phyloP scores from a whole-genome alignment of 225 moss, liverwort and hornwort species.

The Takakia lepidozioides region DNA sequence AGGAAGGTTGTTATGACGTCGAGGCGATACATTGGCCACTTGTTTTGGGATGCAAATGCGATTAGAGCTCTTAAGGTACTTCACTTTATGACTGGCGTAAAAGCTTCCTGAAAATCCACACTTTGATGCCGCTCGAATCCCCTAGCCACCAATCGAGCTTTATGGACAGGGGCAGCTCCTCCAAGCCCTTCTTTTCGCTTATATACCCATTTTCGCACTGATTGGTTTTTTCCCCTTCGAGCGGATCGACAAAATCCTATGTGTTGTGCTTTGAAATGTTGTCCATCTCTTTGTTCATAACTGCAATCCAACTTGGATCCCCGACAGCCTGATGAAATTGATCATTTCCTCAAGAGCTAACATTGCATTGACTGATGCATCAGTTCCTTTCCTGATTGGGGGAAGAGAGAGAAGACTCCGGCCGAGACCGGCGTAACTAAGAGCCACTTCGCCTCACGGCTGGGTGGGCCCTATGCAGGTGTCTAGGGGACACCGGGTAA shows the following conservation, averaged over 20 bases:
- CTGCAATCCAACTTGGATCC: not conserved
- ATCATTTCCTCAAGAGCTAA: not conserved
- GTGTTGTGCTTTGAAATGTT: not conserved
- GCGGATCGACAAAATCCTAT: conserved; percentile 1
- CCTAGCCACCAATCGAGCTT: not conserved
- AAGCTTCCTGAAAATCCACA: not conserved
- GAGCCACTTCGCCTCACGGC: not conserved
- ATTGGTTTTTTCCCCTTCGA: not conserved
- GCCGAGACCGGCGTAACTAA: no score
- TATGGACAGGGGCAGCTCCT: not conserved
- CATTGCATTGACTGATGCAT: not conserved
- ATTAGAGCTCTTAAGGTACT: conserved; percentile 1
- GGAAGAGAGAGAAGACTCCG: no score
- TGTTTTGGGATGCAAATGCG: not conserved
- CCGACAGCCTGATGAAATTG: not conserved
- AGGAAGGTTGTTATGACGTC: not conserved
- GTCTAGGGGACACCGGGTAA: no score
- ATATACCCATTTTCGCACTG: conserved; percentile 1
- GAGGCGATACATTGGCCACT: not conserved
- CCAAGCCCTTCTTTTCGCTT: not conserved
- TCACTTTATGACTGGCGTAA: not conserved
- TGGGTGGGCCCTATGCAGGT: no score
- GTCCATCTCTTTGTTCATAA: not conserved
- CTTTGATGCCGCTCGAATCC: not conserved
- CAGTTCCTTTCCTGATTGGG: not conserved